Conservation (phyloP, 257 asterid genomes). For the Primulina eburnea region DNA sequence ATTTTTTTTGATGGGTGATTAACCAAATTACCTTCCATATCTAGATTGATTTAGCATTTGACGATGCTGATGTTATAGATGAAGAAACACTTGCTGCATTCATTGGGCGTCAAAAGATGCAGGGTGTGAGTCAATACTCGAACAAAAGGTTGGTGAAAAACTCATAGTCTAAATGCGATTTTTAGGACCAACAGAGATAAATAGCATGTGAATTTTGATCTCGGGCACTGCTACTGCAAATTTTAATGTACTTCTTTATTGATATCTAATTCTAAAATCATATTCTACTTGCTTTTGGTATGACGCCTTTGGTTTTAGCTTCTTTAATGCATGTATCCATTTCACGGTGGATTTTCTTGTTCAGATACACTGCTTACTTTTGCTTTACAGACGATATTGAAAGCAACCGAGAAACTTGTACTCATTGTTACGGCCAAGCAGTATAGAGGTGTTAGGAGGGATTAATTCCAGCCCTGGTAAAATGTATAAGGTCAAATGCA, state of each 20-base stretch:
- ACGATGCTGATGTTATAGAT: slow-evolving; percentile 72
- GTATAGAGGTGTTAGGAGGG: slow-evolving; percentile 54
- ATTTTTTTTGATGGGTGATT: slow-evolving; percentile 21
- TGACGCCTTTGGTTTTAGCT: slow-evolving; percentile 10
- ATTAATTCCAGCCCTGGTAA: slow-evolving; percentile 62
- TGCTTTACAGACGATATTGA: slow-evolving; percentile 63
- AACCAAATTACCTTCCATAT: slow-evolving; percentile 16
- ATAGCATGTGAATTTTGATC: not conserved
- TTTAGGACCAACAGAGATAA: not conserved
- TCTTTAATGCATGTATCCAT: slow-evolving; percentile 24
- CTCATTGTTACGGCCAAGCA: slow-evolving; percentile 49
- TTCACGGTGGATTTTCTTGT: slow-evolving; percentile 37
- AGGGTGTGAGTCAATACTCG: slow-evolving; percentile 64
- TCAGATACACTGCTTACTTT: slow-evolving; percentile 46
- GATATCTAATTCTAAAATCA: not conserved
- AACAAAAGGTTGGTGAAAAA: slow-evolving; percentile 54
- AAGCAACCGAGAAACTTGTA: slow-evolving; percentile 57
- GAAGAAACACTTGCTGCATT: slow-evolving; percentile 61
- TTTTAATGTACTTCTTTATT: not conserved
- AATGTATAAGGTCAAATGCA: slow-evolving; percentile 51
- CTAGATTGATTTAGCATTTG: slow-evolving; percentile 62
- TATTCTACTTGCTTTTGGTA: slow-evolving; percentile 18
- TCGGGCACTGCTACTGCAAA: slow-evolving; percentile 2
- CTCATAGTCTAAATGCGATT: not conserved
- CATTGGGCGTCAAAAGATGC: slow-evolving; percentile 60